Base-by-base conservation (phyloP, 176 grass and related monocot species). In the Avena sativa region DNA sequence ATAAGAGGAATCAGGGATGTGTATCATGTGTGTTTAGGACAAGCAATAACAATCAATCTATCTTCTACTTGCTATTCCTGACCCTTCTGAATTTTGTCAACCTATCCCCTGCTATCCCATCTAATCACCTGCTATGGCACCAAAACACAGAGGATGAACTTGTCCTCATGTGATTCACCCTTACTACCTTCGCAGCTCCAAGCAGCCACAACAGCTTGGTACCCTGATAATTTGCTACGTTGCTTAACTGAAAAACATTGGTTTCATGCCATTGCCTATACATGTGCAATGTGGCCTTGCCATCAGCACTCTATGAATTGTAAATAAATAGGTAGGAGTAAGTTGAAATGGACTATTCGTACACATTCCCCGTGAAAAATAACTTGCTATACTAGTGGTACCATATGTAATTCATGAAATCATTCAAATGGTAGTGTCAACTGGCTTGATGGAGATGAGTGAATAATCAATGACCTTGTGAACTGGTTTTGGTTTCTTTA, bases 401-500 rank as follows among this genome's bases (percentile, higher is more conserved):
- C 23, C 38, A 23, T 49, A 26, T 60, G 49, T 23, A 79, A 78
- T 67, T 23, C 51, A 25, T 15, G 52, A 19, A 40, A 28, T 11
- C 19, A 9, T 83, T 68, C 21, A 4, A 81, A 36, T 61, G 76
- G 46, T 73, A 51, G 49, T 49, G 14, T 56, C 62, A 75, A 67
- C 69, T 83, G 58, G 25, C 7, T 43, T 79, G 34, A 15, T 81
- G 73, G 80, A 77, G 8, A 28, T 12, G 16, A 60, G 12, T 26
- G 12, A 58, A 47, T 59, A 82, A 38, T 81, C 66, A 15, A 23
- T 66, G 32, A 66, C 40, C 66, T 40, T 76, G 40, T 76, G 44
- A 83, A 23, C 51, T 6, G 12, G 4, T 77, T 34, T 57, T 86
- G 8, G 32, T 65, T 50, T 71, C 12, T 60, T 79, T 79, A 83